Percentiles rank a stretch among this genome's conserved stretches.
These are phyloP conservation scores for Globomyces sp. DNA, from an alignment of 371 early-diverging fungal species.

Conservation along the genomic window DNA sequence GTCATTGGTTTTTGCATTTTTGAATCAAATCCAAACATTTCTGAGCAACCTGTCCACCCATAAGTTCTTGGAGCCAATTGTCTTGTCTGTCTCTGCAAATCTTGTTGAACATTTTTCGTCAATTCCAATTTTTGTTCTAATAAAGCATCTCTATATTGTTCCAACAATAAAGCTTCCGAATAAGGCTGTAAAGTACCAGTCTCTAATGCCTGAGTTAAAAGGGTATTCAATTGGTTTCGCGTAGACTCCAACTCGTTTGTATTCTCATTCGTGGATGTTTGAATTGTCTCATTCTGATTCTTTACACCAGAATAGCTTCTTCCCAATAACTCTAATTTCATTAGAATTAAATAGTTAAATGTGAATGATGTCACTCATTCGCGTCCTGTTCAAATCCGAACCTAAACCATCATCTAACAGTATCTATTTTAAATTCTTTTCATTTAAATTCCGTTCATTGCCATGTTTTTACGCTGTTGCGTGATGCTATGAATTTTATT, in stretches of 20 bases:
- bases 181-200: neutral
- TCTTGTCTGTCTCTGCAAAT: neutral
- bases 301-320: too few species aligned
- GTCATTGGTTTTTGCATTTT: neutral
- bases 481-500: neutral
- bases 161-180: constrained; percentile 13
- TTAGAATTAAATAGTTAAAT: too few species aligned
- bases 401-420: too few species aligned
- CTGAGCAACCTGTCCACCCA: constrained; percentile 7
- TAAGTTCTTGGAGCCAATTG: constrained; percentile 8
- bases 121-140: constrained; percentile 10
- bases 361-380: too few species aligned
- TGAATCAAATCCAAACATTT: neutral
- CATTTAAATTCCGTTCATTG: too few species aligned
- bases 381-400: too few species aligned
- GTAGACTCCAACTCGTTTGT: too few species aligned
- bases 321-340: too few species aligned
- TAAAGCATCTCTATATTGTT: constrained; percentile 13
- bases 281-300: too few species aligned
- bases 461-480: neutral
- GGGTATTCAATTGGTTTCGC: neutral
- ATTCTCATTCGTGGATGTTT: too few species aligned
- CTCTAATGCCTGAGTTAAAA: neutral
- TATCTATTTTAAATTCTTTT: too few species aligned
- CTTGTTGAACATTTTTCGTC: neutral